Evolutionary conservation across 2,329 filamentous ascomycete species (phyloP), one percentile per base, ranked within the genome.

Genomic region (Trichophyton mentagrophytes): DNA sequence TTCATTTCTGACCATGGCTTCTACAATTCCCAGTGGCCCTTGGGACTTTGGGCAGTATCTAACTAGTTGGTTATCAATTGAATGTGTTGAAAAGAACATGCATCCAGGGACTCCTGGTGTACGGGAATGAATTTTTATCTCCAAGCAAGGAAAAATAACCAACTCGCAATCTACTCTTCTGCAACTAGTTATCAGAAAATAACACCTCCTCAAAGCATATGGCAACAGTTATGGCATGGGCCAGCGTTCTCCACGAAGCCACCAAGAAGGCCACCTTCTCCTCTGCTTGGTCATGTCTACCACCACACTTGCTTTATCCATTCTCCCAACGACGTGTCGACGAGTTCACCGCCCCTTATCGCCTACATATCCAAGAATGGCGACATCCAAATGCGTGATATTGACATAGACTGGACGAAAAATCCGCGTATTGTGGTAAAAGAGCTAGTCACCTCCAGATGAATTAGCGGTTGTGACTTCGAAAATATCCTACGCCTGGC

Each of bases 1-100:
- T 64, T 71, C 68, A 60, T 70, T 72, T 1, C 49, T 56, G 0
- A 65, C 69, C n/a, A 70, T 57, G 25, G 66, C 66, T 15, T 56
- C 17, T 9, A 17, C 17, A 17, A 17, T 17, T 17, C 17, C 17
- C 17, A 17, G 17, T 17, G 17, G 17, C 17, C 17, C 17, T 17
- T 17, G 17, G 17, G 17, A 17, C 17, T 17, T 17, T 17, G 17
- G 17, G 17, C 17, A 17, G 1, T 17, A 17, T 17, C 17, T 17
- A 17, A 17, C 17, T 17, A 17, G 17, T 17, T 17, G 17, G 17
- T 17, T 17, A 17, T 17, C 17, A 17, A 17, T 17, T 17, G 17
- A 17, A 17, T 17, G 17, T 17, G 17, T 17, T 17, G 17, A 17
- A 17, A 17, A 17, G 17, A 17, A 17, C 17, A 17, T 17, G 17